Evolutionary conservation across 805 yeast genomes (phyloP).

Genomic region (Metschnikowia reukaufii): DNA sequence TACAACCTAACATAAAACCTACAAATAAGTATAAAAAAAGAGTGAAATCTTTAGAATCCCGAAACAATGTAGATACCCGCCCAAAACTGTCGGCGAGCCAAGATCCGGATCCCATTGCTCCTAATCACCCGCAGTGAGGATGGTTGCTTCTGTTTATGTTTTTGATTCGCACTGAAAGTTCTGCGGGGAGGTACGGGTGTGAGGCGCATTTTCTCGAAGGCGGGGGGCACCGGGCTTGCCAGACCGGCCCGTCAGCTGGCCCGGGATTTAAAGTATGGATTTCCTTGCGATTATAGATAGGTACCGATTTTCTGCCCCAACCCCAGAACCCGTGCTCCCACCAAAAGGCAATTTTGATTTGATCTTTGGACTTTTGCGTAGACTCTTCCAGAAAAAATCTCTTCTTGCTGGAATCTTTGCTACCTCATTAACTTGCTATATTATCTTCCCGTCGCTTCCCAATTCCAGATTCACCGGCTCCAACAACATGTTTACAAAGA

Average conservation of each 20-base stretch:
- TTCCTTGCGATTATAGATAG: slow-evolving; percentile 11
- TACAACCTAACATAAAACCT: too few relatives aligned
- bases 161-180: background rate
- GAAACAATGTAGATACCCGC: background rate
- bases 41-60: background rate
- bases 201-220: slow-evolving; percentile 7
- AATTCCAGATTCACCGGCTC: background rate
- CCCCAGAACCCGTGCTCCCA: background rate
- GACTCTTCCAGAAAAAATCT: background rate
- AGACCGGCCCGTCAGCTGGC: background rate
- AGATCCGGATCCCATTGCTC: background rate
- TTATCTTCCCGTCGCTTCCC: slow-evolving; percentile 16
- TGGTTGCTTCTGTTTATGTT: background rate
- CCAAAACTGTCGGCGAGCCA: background rate
- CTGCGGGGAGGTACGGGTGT: slow-evolving; percentile 4
- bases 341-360: background rate
- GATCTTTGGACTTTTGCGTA: background rate
- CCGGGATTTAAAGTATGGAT: slow-evolving; percentile 8
- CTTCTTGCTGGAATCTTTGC: slow-evolving; percentile 1
- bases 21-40: too few relatives aligned
- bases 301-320: slow-evolving; percentile 6
- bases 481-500: slow-evolving; percentile 41
- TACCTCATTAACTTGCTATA: slow-evolving; percentile 13
- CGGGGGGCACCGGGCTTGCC: slow-evolving; percentile 9
- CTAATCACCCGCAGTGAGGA: background rate